A percentile compares a stretch with the other conserved stretches of the same genome.
phyloP scores from a whole-genome alignment of 1,139 yeast species.

The Yamadazyma atmosphaerica region DNA sequence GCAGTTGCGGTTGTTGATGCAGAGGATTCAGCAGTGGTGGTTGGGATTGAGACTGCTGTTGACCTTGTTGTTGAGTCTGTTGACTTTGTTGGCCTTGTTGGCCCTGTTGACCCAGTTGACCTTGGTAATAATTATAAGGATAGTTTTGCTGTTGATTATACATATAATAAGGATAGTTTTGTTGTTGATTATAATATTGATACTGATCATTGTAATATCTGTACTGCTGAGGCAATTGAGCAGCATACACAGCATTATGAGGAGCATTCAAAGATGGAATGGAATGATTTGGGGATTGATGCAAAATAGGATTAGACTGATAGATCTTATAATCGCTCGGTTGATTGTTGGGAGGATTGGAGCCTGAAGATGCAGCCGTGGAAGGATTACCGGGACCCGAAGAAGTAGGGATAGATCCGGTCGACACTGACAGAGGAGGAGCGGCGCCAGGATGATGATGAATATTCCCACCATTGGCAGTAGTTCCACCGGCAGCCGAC shows the following conservation, averaged over 20 bases:
- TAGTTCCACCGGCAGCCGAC: too few species aligned
- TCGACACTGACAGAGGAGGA: neutral
- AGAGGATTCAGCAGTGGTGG: conserved; percentile 4
- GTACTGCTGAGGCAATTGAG: conserved; percentile 10
- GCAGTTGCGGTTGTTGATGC: conserved; percentile 9
- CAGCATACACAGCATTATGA: conserved; percentile 5
- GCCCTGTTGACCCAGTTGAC: conserved; percentile 11
- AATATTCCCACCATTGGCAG: neutral
- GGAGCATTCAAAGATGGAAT: conserved; percentile 15
- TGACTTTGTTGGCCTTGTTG: conserved; percentile 4
- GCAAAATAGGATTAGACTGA: conserved; percentile 5
- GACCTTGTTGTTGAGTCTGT: conserved; percentile 13
- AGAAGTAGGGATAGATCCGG: too few species aligned
- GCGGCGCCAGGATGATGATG: neutral
- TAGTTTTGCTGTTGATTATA: conserved; percentile 22
- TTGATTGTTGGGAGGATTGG: conserved; percentile 1
- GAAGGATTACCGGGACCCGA: neutral
- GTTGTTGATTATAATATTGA: conserved; percentile 15
- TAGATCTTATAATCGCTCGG: conserved; percentile 9
- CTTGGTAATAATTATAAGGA: conserved; percentile 15
- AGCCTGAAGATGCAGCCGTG: neutral
- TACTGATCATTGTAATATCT: conserved; percentile 16
- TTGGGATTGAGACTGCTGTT: conserved; percentile 7
- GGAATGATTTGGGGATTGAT: conserved; percentile 13
- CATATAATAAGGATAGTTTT: conserved; percentile 23